phyloP scores from a whole-genome alignment of 495 filamentous ascomycete genomes.

The Ascobolus immersus region DNA sequence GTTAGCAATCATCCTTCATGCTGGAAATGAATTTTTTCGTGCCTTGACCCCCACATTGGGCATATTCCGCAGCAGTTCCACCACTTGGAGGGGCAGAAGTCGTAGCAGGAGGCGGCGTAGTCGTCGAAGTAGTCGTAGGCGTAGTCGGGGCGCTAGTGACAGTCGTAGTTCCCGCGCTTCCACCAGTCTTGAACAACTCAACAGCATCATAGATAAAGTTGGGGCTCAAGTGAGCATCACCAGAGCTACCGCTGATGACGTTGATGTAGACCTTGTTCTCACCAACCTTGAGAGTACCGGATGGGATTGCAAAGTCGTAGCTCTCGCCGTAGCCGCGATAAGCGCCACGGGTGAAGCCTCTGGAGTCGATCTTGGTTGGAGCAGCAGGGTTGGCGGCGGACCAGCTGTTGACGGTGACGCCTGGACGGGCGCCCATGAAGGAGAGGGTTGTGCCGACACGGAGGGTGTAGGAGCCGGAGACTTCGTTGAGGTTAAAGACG shows the following conservation, averaged over 20 bases:
- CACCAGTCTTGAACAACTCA: slow-evolving; percentile 22
- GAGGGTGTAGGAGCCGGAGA: slow-evolving; percentile 28
- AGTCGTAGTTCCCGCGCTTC: too few species aligned
- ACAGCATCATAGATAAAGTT: slow-evolving; percentile 36
- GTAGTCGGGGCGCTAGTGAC: too few species aligned
- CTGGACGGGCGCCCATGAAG: slow-evolving; percentile 30
- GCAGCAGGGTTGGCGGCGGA: slow-evolving; percentile 24
- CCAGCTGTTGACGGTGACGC: slow-evolving; percentile 27
- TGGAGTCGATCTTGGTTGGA: slow-evolving; percentile 35
- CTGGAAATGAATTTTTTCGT: too few species aligned
- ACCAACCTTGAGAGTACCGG: slow-evolving; percentile 30
- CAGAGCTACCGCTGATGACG: slow-evolving; percentile 32
- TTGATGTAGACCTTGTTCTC: slow-evolving; percentile 37
- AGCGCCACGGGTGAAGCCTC: slow-evolving; percentile 37
- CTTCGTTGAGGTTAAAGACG: slow-evolving; percentile 28
- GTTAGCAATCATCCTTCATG: too few species aligned
- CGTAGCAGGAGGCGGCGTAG: too few species aligned
- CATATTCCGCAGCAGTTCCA: too few species aligned
- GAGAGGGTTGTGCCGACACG: slow-evolving; percentile 38
- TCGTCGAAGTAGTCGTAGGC: too few species aligned
- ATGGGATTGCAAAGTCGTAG: slow-evolving; percentile 30
- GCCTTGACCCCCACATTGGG: too few species aligned
- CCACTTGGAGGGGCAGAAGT: too few species aligned
- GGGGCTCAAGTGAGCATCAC: slow-evolving; percentile 27
- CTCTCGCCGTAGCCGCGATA: slow-evolving; percentile 37